Base-by-base conservation (phyloP, 371 early-diverging fungal species). In the Capillidium rhysosporum region DNA sequence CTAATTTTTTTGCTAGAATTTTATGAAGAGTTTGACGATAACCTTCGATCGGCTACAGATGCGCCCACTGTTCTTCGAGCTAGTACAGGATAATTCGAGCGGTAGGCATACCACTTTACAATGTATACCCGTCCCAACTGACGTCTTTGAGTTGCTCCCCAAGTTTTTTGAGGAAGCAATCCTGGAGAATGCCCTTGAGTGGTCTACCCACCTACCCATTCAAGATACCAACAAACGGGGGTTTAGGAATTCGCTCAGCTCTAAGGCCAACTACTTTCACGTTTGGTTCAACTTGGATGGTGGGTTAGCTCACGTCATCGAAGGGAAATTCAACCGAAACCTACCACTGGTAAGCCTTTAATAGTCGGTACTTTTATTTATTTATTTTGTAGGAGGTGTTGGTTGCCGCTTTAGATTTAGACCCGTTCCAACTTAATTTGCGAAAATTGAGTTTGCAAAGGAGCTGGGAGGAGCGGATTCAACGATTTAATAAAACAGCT, bases 271-370 rank as follows among this genome's bases (percentile, higher is more conserved):
- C 1, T 96, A 86, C 61, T 92, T 96, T 59, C 97, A 96, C 57
- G 91, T 94, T 0, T 96, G 97, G 97, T 84, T 79, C 56, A 80
- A 83, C 29, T 79, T 85, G 1, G 80, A 89, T 56, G 71, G 78
- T 38, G 92, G 97, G 0, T 76, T 75, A 54, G 97, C 93, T 0
- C 97, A 96, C 63, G 85, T 93, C n/a, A 92, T 96, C 65, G 97
- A 96, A 63, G 72, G 79, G 25, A 59, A 65, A 29, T 95, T 91
- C 63, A 80, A 76, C 28, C 71, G 73, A 31, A 89, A 82, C 77
- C 88, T 92, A 68, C 92, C 87, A 20, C 73, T 70, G 54, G 63
- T 65, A 57, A 49, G 46, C 30, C 18, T 29, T 26, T 8, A 20
- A 14, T 48, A 26, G 10, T 23, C 23, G n/a, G 7, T 18, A 26